phyloP scores from a whole-genome alignment of 176 grass and related monocot species.

The Lolium multiflorum region DNA sequence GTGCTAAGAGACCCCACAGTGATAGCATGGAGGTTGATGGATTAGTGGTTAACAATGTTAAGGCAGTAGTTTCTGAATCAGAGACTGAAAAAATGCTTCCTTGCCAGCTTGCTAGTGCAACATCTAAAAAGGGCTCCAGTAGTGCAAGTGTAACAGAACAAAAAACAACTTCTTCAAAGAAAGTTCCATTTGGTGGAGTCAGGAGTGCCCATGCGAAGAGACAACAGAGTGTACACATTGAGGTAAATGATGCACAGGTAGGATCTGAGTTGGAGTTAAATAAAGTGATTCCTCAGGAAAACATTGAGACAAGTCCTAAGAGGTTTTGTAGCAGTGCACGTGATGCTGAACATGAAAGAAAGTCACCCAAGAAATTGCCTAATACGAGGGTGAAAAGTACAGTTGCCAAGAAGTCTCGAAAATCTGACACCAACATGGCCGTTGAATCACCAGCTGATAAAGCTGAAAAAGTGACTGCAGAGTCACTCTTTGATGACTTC shows the following conservation, averaged over 20 bases:
- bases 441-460: conserved; percentile 34
- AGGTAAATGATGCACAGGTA: conserved; percentile 12
- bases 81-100: conserved; percentile 32
- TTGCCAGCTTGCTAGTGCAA: neutral
- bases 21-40: conserved; percentile 37
- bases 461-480: conserved; percentile 19
- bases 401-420: conserved; percentile 31
- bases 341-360: conserved; percentile 45
- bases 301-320: conserved; percentile 8
- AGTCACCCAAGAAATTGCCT: conserved; percentile 29
- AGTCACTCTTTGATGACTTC: conserved; percentile 36
- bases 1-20: conserved; percentile 11
- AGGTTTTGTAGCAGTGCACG: conserved; percentile 29
- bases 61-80: conserved; percentile 35
- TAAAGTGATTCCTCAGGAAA: conserved; percentile 40
- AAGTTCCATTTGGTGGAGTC: conserved; percentile 9
- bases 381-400: conserved; percentile 38
- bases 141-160: conserved; percentile 20
- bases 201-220: conserved; percentile 38
- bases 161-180: conserved; percentile 30
- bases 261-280: conserved; percentile 37
- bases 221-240: conserved; percentile 1
- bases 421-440: conserved; percentile 31
- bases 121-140: conserved; percentile 12
- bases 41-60: conserved; percentile 18